These are phyloP conservation scores for Catharanthus roseus DNA, from an alignment of 257 asterid species.

Conservation along the genomic window DNA sequence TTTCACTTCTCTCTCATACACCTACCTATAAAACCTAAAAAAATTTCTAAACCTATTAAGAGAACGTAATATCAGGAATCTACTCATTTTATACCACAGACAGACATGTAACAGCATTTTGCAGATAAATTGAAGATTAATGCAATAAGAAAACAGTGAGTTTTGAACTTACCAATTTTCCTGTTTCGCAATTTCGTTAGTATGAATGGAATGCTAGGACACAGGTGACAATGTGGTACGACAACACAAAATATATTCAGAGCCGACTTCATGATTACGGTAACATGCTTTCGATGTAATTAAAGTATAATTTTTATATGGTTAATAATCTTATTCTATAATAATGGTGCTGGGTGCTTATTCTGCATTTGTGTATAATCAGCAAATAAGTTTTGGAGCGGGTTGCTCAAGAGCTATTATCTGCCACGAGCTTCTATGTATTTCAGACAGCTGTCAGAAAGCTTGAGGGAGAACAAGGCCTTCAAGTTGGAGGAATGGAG, in stretches of 20 bases:
- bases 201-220: slow-evolving; percentile 98
- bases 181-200: slow-evolving; percentile 29
- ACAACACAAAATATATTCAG: slow-evolving; percentile 52
- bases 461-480: slow-evolving; percentile 47
- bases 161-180: slow-evolving; percentile 3
- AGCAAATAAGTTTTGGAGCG: slow-evolving; percentile 98
- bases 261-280: slow-evolving; percentile 94
- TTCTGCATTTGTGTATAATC: slow-evolving; percentile 16
- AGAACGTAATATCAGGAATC: background rate
- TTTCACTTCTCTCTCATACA: background rate
- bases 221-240: slow-evolving; percentile 97
- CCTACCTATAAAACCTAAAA: background rate
- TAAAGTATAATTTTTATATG: background rate
- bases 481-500: slow-evolving; percentile 78
- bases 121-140: background rate
- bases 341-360: slow-evolving; percentile 2
- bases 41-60: background rate
- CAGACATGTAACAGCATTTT: background rate
- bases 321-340: background rate
- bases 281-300: slow-evolving; percentile 15
- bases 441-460: slow-evolving; percentile 45
- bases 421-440: slow-evolving; percentile 85
- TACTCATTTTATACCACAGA: background rate
- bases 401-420: slow-evolving; percentile 64
- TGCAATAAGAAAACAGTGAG: background rate